Evolutionary conservation across 306 rosid genomes (phyloP), one percentile per base, ranked within the genome.

Genomic region (Glycine tomentella): DNA sequence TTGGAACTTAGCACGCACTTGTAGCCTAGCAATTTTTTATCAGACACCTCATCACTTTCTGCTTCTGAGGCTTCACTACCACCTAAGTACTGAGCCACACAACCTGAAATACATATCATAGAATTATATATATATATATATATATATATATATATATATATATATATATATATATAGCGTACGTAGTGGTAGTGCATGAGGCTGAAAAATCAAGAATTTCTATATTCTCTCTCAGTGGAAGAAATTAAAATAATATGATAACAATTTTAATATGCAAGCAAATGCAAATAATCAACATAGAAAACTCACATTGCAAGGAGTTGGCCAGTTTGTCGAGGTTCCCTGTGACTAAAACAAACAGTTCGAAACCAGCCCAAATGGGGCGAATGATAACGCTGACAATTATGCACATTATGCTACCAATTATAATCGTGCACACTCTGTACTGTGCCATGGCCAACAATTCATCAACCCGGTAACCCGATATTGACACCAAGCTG

Each of bases 321-420:
- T 81, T 71, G 20, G 95, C 91, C 3, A 93, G 86, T 46, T 93
- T 95, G 87, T 95, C 94, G 80, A 95, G 85, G 77, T 95, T 93
- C 2, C 80, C 56, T 3, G 84, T 83, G 74, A 82, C 83, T n/a
- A 90, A 84, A 79, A 31, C 44, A 68, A 74, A 55, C 69, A 93
- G 99, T 75, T 95, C 94, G 49, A 72, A 72, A 77, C 99, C 98
- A 44, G 99, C 98, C 99, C 98, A 95, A 14, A 93, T 58, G 71
- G 99, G 99, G 25, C 87, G 77, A 81, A 95, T 59, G 33, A 80
- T 65, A 11, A 85, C 40, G 86, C 89, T 93, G 2, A 90, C 83
- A 2, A 87, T 50, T 6, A 89, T 74, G 85, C 98, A 93, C 58
- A 95, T 69, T 2, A 85, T 20, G 8, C 94, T 85, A 3, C 98